Evolutionary conservation across 2,329 filamentous ascomycete species (phyloP), one percentile per base, ranked within the genome.

Genomic region (Arthroderma uncinatum): DNA sequence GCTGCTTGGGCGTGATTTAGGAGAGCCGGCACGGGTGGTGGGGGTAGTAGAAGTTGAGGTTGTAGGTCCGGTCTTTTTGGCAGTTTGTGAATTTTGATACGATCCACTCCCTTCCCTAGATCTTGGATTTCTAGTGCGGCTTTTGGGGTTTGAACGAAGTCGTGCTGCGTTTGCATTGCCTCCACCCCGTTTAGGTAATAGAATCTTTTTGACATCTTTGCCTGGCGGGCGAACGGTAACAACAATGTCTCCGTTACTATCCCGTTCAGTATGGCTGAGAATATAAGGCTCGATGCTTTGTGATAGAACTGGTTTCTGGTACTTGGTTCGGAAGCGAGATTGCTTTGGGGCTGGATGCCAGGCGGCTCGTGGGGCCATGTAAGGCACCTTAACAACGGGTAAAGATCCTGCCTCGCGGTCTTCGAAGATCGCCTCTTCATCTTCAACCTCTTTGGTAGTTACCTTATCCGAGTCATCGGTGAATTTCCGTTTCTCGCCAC

Each of bases 391-490:
- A 23, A 90, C 82, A 21, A 80, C 78, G 0, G 86, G 86, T n/a
- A 89, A 72, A 6, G 86, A 90, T 2, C 86, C 86, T 75, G 87
- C 87, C 68, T 90, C 86, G 65, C 87, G 85, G 65, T 89, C 85
- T 66, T 89, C 87, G 62, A 91, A 91, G 62, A 87, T 88, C 60
- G 87, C 85, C 63, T 90, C 87, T 1, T 87, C 84, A 61, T 89
- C 86, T 4, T 86, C 85, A 72, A 89, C 85, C 52, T 82, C 82
- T 65, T 85, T 87, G 2, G 82, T 83, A 14, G 76, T 77, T 19
- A 79, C 67, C 30, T 77, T 75, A 52, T 73, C 73, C 56, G 74
- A 71, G 2, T 50, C 23, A 50, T 75, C 74, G 28, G 69, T 67
- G 16, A 66, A 74, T 4, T 63, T 56, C 53, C 65, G 59, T 59